A percentile compares a stretch with the other conserved stretches of the same genome.
Evolutionary conservation across 495 filamentous ascomycete genomes (phyloP).

Genomic region (Chaetomium fimeti): DNA sequence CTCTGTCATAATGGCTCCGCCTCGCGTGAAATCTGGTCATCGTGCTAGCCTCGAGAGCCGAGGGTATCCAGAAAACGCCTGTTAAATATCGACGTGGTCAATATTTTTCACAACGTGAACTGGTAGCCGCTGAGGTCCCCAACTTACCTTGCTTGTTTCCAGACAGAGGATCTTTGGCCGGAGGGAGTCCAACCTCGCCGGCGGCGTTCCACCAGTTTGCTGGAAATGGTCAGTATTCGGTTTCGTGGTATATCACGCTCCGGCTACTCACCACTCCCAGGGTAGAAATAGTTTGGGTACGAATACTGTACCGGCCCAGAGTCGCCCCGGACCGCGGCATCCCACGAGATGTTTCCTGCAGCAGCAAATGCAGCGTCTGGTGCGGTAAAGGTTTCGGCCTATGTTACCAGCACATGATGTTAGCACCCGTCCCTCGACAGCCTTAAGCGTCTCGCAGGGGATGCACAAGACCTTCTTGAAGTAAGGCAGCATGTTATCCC

Average conservation of each 20-base stretch:
- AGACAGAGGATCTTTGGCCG: constrained; percentile 39
- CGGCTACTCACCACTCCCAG: constrained; percentile 21
- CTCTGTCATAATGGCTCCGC: constrained; percentile 40
- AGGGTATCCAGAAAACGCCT: constrained; percentile 41
- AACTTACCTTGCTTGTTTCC: constrained; percentile 35
- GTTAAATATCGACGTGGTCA: not conserved
- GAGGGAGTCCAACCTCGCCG: constrained; percentile 31
- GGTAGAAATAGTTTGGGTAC: constrained; percentile 45
- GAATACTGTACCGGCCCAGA: constrained; percentile 43
- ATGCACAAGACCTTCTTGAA: constrained; percentile 47
- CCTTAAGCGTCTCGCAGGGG: not conserved
- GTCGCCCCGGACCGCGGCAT: constrained; percentile 38
- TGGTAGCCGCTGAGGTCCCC: not conserved
- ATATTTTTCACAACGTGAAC: not conserved
- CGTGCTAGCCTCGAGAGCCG: constrained; percentile 41
- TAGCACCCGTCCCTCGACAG: not conserved
- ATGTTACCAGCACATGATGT: not conserved
- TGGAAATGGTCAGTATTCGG: constrained; percentile 4
- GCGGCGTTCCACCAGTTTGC: constrained; percentile 38
- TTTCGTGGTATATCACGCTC: not conserved
- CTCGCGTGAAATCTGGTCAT: constrained; percentile 41
- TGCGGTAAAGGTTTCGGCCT: constrained; percentile 36
- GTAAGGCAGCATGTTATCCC: constrained; percentile 59
- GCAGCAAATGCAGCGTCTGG: constrained; percentile 28
- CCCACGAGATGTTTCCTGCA: constrained; percentile 41